Percentiles rank a stretch among this genome's conserved stretches.
These are phyloP conservation scores for Leccinum sublutescens DNA, from an alignment of 768 basidiomycete genomes.

Conservation along the genomic window DNA sequence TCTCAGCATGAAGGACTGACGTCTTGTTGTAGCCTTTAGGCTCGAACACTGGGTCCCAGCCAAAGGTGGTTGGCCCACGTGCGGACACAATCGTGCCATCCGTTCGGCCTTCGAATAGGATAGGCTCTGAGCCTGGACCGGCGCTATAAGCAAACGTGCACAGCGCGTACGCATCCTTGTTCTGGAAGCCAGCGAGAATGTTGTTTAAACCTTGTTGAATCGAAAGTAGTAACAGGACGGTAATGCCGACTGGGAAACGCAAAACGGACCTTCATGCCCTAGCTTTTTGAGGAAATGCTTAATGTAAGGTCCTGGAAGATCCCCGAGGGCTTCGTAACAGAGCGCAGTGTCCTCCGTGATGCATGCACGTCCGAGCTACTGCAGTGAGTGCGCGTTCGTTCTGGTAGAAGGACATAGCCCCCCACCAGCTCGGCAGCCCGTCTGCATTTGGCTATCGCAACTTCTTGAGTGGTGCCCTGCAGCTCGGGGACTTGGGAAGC, in stretches of 20 bases:
- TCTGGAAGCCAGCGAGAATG: constrained; percentile 73
- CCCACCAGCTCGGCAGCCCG: constrained; percentile 79
- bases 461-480: constrained; percentile 89
- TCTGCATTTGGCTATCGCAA: constrained; percentile 84
- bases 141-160: constrained; percentile 96
- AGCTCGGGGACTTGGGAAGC: constrained; percentile 76
- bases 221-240: not conserved
- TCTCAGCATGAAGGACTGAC: constrained; percentile 39
- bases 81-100: constrained; percentile 88
- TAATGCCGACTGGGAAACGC: not conserved
- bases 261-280: constrained; percentile 72
- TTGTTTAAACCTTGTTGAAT: constrained; percentile 64
- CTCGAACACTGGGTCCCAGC: constrained; percentile 90
- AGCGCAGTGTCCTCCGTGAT: constrained; percentile 95
- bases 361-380: constrained; percentile 49
- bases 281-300: constrained; percentile 84
- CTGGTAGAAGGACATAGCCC: not conserved
- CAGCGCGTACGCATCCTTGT: constrained; percentile 79
- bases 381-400: constrained; percentile 2
- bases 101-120: constrained; percentile 85
- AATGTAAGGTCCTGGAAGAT: constrained; percentile 96
- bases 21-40: constrained; percentile 75
- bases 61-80: constrained; percentile 75
- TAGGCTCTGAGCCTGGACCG: constrained; percentile 75
- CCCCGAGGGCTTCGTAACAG: constrained; percentile 83